Conservation (phyloP, 2,329 filamentous ascomycete genomes). For the Elsinoe necatrix region DNA sequence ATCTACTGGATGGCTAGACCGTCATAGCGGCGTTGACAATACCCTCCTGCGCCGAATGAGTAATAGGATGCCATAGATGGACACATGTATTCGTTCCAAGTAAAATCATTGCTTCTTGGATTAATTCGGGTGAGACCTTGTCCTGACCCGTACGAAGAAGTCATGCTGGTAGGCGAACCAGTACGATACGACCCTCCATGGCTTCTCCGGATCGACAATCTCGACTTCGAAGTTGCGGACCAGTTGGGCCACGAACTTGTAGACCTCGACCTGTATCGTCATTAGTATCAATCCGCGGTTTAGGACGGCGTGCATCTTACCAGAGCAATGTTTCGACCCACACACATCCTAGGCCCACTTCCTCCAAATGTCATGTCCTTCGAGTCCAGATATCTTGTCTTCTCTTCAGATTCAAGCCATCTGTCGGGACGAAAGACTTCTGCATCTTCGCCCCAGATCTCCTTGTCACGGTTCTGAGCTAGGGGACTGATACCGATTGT, state of each 20-base stretch:
- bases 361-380: conserved; percentile 21
- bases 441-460: conserved; percentile 23
- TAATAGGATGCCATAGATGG: no score
- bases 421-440: conserved; percentile 21
- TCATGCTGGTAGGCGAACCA: conserved; percentile 19
- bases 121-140: background rate
- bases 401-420: conserved; percentile 32
- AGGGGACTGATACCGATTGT: conserved; percentile 16
- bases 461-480: conserved; percentile 16
- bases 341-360: conserved; percentile 21
- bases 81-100: no score
- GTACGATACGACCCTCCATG: conserved; percentile 14
- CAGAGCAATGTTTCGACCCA: conserved; percentile 20
- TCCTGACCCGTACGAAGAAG: background rate
- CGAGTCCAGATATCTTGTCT: conserved; percentile 23
- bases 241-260: conserved; percentile 20
- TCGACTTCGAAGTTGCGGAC: conserved; percentile 20
- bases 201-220: conserved; percentile 17
- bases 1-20: no score
- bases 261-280: conserved; percentile 18
- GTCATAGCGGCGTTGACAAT: no score
- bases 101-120: no score
- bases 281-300: background rate
- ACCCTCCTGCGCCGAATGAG: no score
- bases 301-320: background rate